Evolutionary conservation across 352 stramenopile species (phyloP).

Genomic region (Phytophthora agathidicida): DNA sequence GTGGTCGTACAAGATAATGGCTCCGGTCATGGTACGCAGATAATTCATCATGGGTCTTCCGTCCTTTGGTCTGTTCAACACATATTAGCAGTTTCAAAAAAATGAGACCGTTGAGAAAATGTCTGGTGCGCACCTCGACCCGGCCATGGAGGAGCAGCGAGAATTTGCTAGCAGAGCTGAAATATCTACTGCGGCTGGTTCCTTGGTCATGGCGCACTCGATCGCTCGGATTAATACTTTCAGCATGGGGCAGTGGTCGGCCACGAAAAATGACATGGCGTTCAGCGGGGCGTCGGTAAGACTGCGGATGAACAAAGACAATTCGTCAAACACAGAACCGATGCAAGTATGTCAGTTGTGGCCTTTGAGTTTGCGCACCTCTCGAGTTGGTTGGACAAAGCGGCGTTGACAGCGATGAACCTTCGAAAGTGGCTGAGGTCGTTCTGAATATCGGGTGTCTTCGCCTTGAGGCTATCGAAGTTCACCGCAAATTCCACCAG

Average conservation of each 20-base stretch:
- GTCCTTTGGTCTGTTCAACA: constrained; percentile 42
- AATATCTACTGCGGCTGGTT: constrained; percentile 38
- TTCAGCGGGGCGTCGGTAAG: constrained; percentile 51
- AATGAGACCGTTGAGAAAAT: not conserved
- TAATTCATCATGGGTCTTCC: constrained; percentile 47
- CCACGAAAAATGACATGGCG: constrained; percentile 68
- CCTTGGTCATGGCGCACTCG: constrained; percentile 42
- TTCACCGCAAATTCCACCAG: constrained; percentile 57
- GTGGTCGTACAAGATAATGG: constrained; percentile 70
- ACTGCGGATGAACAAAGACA: constrained; percentile 6
- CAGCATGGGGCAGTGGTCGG: constrained; percentile 64
- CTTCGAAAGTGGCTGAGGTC: constrained; percentile 67
- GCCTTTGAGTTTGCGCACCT: constrained; percentile 22
- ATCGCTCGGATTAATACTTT: constrained; percentile 55
- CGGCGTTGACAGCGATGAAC: constrained; percentile 44
- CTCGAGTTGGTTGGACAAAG: constrained; percentile 53
- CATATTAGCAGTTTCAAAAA: not conserved
- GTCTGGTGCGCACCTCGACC: too few species aligned
- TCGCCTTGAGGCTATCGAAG: constrained; percentile 63
- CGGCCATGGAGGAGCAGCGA: constrained; percentile 41
- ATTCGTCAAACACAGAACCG: not conserved
- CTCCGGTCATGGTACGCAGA: constrained; percentile 57
- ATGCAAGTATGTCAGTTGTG: not conserved
- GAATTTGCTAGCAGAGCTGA: constrained; percentile 57
- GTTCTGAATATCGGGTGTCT: constrained; percentile 64